A percentile compares a stretch with the other conserved stretches of the same genome.
Conservation (phyloP, 495 filamentous ascomycete species). For the Lichenothelia convexa region DNA sequence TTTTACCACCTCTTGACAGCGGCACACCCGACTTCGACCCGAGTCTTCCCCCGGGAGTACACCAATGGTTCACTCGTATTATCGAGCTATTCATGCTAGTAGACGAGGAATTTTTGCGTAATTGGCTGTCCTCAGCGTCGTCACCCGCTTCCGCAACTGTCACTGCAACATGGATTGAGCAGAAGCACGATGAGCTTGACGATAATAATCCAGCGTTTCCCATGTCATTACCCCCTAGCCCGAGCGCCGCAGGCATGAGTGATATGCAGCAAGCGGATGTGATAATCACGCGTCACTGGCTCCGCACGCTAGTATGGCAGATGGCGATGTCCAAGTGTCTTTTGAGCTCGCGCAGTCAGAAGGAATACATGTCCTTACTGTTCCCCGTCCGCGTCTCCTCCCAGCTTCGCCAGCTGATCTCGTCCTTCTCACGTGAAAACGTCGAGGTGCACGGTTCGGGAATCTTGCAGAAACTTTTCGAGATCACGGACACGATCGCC, state of each 20-base stretch:
- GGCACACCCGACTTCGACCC: constrained; percentile 9
- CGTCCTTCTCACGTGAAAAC: constrained; percentile 29
- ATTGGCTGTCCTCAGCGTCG: constrained; percentile 6
- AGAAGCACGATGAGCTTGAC: constrained; percentile 14
- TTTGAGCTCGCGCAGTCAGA: constrained; percentile 24
- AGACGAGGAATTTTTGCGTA: constrained; percentile 12
- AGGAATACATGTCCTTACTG: constrained; percentile 36
- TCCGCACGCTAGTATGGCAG: constrained; percentile 42
- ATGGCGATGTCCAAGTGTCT: constrained; percentile 36
- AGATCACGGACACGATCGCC: constrained; percentile 35
- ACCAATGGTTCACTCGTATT: constrained; percentile 13
- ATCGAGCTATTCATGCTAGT: constrained; percentile 13
- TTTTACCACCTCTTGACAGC: constrained; percentile 8
- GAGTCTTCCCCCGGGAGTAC: constrained; percentile 6
- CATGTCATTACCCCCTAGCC: too few species aligned
- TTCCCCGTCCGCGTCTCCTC: constrained; percentile 39
- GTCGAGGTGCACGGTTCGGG: constrained; percentile 44
- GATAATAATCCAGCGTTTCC: constrained; percentile 12
- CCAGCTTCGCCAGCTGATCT: constrained; percentile 34
- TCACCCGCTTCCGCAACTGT: neutral
- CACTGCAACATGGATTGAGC: constrained; percentile 9
- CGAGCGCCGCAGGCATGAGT: constrained; percentile 15
- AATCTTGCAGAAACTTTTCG: constrained; percentile 40
- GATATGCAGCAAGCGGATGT: constrained; percentile 44
- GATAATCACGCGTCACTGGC: constrained; percentile 43